These are phyloP conservation scores for Lichtheimia ramosa DNA, from an alignment of 371 early-diverging fungal genomes.

Conservation along the genomic window DNA sequence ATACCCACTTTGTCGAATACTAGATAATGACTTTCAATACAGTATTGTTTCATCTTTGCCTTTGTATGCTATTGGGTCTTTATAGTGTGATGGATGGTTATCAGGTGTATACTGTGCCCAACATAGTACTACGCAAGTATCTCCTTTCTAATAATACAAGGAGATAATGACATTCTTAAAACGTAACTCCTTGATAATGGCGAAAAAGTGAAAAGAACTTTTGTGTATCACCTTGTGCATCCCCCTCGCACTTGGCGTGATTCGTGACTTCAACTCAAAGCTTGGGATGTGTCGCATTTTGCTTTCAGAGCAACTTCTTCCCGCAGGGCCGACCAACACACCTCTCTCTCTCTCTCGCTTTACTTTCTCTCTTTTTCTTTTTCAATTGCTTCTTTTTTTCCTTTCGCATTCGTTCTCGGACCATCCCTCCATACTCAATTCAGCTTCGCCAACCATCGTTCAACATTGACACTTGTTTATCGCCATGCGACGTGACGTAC, in stretches of 20 bases:
- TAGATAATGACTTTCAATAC: background rate
- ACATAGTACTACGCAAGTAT: no score
- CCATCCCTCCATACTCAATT: background rate
- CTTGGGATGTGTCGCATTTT: no score
- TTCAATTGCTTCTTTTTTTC: background rate
- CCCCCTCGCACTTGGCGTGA: background rate
- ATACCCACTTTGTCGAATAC: slow-evolving; percentile 24
- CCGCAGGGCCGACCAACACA: no score
- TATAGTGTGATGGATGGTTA: no score
- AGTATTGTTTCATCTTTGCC: no score
- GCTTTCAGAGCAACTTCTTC: no score
- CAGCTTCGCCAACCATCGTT: background rate
- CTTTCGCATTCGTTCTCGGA: background rate
- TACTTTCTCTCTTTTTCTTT: background rate
- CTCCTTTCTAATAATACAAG: no score
- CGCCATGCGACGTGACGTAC: slow-evolving; percentile 85
- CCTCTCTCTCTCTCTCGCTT: no score
- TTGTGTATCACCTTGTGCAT: background rate
- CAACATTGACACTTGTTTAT: slow-evolving; percentile 1
- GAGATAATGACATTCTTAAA: no score
- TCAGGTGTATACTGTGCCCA: no score
- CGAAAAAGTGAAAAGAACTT: background rate
- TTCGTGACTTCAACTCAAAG: background rate
- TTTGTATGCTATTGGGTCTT: no score
- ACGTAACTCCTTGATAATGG: no score